Percentiles rank a stretch among this genome's conserved stretches.
These are phyloP conservation scores for Hanseniaspora uvarum DNA, from an alignment of 1,139 yeast species.

Conservation along the genomic window DNA sequence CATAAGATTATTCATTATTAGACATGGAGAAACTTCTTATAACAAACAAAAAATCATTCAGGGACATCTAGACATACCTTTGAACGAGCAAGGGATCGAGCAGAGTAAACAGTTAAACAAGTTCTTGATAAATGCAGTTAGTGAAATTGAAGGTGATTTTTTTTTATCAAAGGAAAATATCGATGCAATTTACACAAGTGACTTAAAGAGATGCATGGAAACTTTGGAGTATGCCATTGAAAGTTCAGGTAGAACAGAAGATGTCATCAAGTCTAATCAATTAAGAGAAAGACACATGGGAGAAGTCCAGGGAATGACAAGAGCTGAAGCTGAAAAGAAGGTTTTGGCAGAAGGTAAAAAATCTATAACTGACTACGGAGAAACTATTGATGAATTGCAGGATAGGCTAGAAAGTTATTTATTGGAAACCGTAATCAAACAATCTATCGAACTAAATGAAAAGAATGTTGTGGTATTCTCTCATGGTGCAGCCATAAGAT, in stretches of 20 bases:
- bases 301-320: slow-evolving; percentile 60
- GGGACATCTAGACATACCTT: slow-evolving; percentile 54
- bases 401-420: slow-evolving; percentile 45
- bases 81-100: slow-evolving; percentile 47
- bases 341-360: slow-evolving; percentile 42
- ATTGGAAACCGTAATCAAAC: slow-evolving; percentile 35
- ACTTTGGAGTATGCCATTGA: slow-evolving; percentile 39
- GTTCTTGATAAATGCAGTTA: slow-evolving; percentile 20
- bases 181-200: slow-evolving; percentile 42
- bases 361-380: slow-evolving; percentile 46
- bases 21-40: slow-evolving; percentile 77
- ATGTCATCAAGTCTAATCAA: slow-evolving; percentile 28
- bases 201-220: slow-evolving; percentile 49
- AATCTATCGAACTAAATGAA: slow-evolving; percentile 32
- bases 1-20: slow-evolving; percentile 50
- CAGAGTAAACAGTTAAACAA: slow-evolving; percentile 46
- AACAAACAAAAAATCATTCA: slow-evolving; percentile 58
- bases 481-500: slow-evolving; percentile 79
- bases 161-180: slow-evolving; percentile 35
- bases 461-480: slow-evolving; percentile 56
- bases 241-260: slow-evolving; percentile 21
- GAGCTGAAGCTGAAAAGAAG: slow-evolving; percentile 51
- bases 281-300: slow-evolving; percentile 80
- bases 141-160: slow-evolving; percentile 19
- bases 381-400: slow-evolving; percentile 39